Base-by-base conservation (phyloP, 148 eudicot species). In the Dianthus caryophyllus region DNA sequence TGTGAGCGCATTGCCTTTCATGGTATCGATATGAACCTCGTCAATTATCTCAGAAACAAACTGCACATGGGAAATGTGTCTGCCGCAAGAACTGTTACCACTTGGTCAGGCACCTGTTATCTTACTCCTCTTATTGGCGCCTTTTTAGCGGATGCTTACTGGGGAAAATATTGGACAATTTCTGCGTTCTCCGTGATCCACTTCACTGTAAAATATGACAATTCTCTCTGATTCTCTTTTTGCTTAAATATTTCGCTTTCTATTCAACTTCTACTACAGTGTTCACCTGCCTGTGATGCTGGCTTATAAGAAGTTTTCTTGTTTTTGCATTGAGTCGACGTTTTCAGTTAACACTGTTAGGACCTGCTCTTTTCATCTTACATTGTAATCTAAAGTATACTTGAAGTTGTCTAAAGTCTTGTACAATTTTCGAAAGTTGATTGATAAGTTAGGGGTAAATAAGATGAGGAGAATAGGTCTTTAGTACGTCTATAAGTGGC, bases 81-180 rank as follows among this genome's bases (percentile, higher is more conserved):
- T 55, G 93, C 93, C 60, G 93, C 92, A 68, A 90, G 80, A 69
- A 79, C 71, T 82, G 93, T 90, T 52, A 74, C 87, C 49, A 90
- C 85, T 24, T 90, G 96, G 93, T 75, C 77, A 57, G 93, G 96
- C 43, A 90, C 96, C 53, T 83, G 90, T 77, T 87, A 87, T 75
- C 78, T 90, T 17, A 72, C 90, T 61, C 87, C 93, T 56, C 87
- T 90, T 74, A 68, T 85, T 56, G 96, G 93, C 67, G 90, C 86
- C 31, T 75, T 85, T 52, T 60, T 89, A 26, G 91, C 96, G 6
- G 96, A 89, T 86, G 80, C 91, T 27, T 81, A 76, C 33, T 89
- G 86, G 96, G 96, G 96, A 75, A 84, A 87, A 84, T 87, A 87
- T 73, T 87, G 92, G 91, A 89, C 96, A 17, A 89, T 89, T 64